Evolutionary conservation across 495 filamentous ascomycete species (phyloP), one percentile per base, ranked within the genome.

Genomic region (Talaromyces trachyspermus): DNA sequence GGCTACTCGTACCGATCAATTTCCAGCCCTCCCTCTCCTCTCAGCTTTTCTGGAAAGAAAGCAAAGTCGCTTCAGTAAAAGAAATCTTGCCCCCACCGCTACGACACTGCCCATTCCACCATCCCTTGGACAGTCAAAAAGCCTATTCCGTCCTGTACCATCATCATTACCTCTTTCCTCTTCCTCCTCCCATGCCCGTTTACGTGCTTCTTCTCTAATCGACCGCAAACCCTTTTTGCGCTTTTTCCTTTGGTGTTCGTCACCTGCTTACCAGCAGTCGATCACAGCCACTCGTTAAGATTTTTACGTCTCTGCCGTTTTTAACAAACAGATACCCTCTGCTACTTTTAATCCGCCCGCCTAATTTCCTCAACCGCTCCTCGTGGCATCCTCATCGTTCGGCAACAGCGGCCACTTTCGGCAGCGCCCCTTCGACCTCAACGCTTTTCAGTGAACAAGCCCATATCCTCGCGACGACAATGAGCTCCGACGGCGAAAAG

Each of bases 401-500:
- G 61, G 61, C 52, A 64, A 62, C 62, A 63, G 64, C 65, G 68
- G 70, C 67, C 61, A 70, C 49, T 61, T 65, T 44, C 64, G 68
- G 64, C 67, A 70, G 57, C 68, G 65, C 55, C 72, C 74, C 17
- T 78, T 77, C 53, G 66, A 76, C 49, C 65, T 32, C 63, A 69
- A 54, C 66, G 62, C 42, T 74, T 54, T 61, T 74, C 48, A 65
- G 65, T 47, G 66, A 73, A 39, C 68, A 77, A 56, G 59, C 67
- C 50, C 60, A 56, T 49, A 58, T 54, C 42, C 56, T 63, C 54
- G 20, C 48, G 7, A 35, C 39, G 10, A 76, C 59, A 55, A 85
- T 83, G 79, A 76, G 75, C 50, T 77, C 71, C 52, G 75, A 84
- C 46, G 84, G 81, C 57, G 83, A 94, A 65, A 95, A 94, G 66